Conservation (phyloP, 352 stramenopile species). For the Phytophthora fragariaefolia region DNA sequence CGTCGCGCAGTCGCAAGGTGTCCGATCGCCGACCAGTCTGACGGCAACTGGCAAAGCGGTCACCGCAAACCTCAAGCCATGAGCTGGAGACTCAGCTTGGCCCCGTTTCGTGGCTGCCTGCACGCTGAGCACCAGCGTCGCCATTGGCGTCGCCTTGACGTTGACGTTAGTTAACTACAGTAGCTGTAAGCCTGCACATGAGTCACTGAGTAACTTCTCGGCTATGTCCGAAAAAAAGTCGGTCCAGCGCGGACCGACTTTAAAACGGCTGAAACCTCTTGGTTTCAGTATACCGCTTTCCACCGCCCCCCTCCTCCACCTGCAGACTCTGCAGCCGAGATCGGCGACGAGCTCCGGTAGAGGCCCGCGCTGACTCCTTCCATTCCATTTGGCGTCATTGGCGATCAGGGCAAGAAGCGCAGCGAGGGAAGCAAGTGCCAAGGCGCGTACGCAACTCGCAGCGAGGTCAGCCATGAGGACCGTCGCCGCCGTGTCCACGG, state of each 20-base stretch:
- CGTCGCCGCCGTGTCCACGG: conserved; percentile 41
- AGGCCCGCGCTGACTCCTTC: conserved; percentile 31
- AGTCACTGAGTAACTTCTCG: too few relatives aligned
- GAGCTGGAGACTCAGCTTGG: too few relatives aligned
- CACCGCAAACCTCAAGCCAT: too few relatives aligned
- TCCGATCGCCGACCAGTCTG: conserved; percentile 8
- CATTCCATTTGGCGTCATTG: conserved; percentile 24
- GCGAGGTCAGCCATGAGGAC: conserved; percentile 22
- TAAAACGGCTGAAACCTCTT: conserved; percentile 23
- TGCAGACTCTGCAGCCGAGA: too few relatives aligned
- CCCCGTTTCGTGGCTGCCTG: not conserved
- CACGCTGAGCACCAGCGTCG: not conserved
- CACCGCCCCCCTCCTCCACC: too few relatives aligned
- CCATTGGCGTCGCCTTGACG: not conserved
- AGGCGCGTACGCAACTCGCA: not conserved
- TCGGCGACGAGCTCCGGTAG: conserved; percentile 11
- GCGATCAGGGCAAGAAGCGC: conserved; percentile 13
- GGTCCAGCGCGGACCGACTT: not conserved
- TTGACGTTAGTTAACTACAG: conserved; percentile 1
- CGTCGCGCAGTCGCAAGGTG: conserved; percentile 8
- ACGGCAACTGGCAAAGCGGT: too few relatives aligned
- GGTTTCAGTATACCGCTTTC: conserved; percentile 8
- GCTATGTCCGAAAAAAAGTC: not conserved
- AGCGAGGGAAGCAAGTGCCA: not conserved
- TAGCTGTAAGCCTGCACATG: too few relatives aligned